Conservation (phyloP, 257 asterid species). For the Echium plantagineum region DNA sequence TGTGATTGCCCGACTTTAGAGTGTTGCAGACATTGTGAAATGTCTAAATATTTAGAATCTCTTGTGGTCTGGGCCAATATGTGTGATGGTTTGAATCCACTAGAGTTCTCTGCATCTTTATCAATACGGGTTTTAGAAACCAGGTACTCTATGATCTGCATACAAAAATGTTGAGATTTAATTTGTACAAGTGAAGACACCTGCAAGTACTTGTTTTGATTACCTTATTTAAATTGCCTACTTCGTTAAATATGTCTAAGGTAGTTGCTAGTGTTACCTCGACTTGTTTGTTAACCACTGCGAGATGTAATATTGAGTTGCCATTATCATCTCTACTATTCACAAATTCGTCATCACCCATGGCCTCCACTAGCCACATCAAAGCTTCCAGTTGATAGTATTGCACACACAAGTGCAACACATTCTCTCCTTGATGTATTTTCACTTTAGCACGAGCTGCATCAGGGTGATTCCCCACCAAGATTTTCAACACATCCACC, state of each 20-base stretch:
- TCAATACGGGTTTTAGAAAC: conserved; percentile 12
- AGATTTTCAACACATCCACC: neutral
- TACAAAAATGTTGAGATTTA: neutral
- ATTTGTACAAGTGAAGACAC: too few species aligned
- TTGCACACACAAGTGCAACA: conserved; percentile 3
- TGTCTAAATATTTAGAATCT: conserved; percentile 18
- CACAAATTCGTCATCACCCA: conserved; percentile 7
- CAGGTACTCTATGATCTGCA: conserved; percentile 23
- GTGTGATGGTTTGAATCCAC: conserved; percentile 26
- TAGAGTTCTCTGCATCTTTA: conserved; percentile 11
- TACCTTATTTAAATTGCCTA: too few species aligned
- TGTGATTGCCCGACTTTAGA: conserved; percentile 14
- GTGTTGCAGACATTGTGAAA: conserved; percentile 17
- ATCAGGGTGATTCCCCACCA: neutral
- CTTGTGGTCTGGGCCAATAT: conserved; percentile 18
- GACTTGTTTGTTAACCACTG: neutral
- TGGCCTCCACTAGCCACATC: neutral
- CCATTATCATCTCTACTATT: conserved; percentile 28
- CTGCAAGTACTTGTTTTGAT: too few species aligned
- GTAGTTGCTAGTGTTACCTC: neutral
- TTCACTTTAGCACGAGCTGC: neutral
- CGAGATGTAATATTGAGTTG: conserved; percentile 23
- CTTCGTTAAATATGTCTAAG: too few species aligned
- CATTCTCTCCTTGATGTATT: neutral
- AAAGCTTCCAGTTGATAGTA: conserved; percentile 1